Percentiles rank a stretch among this genome's conserved stretches.
Conservation (phyloP, 768 basidiomycete species). For the Leccinum subgranulosum region DNA sequence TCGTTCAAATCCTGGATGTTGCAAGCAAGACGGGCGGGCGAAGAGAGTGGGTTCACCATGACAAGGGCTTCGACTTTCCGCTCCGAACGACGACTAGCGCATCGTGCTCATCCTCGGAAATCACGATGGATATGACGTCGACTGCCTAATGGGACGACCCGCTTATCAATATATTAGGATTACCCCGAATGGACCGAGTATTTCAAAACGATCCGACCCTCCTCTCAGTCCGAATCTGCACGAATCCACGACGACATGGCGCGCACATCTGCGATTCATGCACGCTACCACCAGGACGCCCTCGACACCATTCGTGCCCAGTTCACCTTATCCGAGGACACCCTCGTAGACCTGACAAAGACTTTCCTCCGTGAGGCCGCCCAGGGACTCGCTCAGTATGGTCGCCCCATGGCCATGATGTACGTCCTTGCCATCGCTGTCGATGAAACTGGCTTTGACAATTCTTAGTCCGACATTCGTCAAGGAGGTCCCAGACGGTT, state of each 20-base stretch:
- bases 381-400: conserved; percentile 69
- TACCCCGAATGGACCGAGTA: background rate
- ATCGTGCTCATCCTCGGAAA: background rate
- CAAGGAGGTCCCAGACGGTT: conserved; percentile 91
- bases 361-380: conserved; percentile 81
- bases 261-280: conserved; percentile 39
- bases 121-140: conserved; percentile 1
- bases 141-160: conserved; percentile 4
- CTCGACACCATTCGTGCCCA: conserved; percentile 68
- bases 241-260: conserved; percentile 27
- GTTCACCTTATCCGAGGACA: conserved; percentile 63
- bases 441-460: background rate
- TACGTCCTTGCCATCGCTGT: conserved; percentile 30
- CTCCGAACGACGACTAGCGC: background rate
- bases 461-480: conserved; percentile 82
- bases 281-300: conserved; percentile 42
- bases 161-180: background rate
- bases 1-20: background rate
- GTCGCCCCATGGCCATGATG: conserved; percentile 92
- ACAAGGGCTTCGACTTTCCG: background rate
- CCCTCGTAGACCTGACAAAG: conserved; percentile 65
- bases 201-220: background rate
- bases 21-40: background rate
- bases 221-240: background rate
- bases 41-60: background rate